A percentile compares a stretch with the other conserved stretches of the same genome.
Conservation (phyloP, 352 stramenopile species). For the Vaucheria bursata region DNA sequence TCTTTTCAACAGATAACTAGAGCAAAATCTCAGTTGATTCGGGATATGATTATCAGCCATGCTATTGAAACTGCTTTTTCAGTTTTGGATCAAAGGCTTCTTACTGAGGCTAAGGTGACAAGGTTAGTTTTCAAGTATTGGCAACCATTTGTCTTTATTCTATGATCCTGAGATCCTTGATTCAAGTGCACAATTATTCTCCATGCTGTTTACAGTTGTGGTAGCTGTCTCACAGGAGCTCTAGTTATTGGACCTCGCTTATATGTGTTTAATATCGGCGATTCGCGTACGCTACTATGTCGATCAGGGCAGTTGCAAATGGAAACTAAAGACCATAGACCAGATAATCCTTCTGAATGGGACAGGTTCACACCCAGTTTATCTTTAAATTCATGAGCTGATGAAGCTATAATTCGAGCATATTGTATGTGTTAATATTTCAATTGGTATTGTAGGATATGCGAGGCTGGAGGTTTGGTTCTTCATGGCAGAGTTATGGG, state of each 20-base stretch:
- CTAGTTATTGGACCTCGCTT: constrained; percentile 79
- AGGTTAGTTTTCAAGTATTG: no score
- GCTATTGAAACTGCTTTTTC: not conserved
- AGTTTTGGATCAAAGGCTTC: not conserved
- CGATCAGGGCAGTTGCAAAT: constrained; percentile 54
- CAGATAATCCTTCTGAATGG: constrained; percentile 72
- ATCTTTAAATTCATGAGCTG: no score
- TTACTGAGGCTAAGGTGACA: not conserved
- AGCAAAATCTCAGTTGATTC: not conserved
- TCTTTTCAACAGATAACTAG: not conserved
- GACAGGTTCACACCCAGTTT: constrained; percentile 48
- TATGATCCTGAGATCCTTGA: no score
- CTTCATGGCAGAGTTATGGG: constrained; percentile 85
- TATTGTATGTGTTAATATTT: no score
- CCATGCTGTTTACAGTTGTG: constrained; percentile 47
- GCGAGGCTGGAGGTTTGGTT: constrained; percentile 76
- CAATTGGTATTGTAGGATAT: no score
- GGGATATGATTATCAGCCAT: not conserved
- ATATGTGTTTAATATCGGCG: constrained; percentile 89
- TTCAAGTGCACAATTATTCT: no score
- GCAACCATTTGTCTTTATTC: no score
- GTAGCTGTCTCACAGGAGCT: constrained; percentile 82
- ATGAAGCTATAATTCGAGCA: no score
- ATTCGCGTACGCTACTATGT: constrained; percentile 85
- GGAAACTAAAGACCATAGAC: constrained; percentile 94